phyloP scores from a whole-genome alignment of 805 yeast species.

The Zygosaccharomyces siamensis region DNA sequence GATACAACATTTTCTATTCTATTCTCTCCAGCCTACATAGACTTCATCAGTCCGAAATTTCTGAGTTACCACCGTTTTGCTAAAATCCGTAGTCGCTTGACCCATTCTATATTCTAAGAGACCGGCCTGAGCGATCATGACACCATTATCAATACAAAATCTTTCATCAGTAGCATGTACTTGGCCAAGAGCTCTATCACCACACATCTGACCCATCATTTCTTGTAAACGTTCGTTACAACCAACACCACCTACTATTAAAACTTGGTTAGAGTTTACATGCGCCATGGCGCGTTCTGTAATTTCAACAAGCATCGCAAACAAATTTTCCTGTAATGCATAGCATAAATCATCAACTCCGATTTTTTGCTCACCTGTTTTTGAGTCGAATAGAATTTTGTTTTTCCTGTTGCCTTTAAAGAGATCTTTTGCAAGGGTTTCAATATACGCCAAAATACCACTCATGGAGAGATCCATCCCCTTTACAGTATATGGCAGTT shows the following conservation, averaged over 20 bases:
- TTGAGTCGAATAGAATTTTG: constrained; percentile 36
- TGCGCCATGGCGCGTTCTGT: constrained; percentile 99
- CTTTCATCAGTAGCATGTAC: constrained; percentile 94
- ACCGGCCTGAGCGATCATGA: constrained; percentile 99
- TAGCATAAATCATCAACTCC: constrained; percentile 87
- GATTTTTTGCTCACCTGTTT: constrained; percentile 44
- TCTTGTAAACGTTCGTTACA: constrained; percentile 85
- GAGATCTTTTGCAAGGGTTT: constrained; percentile 69
- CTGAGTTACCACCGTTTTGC: constrained; percentile 84
- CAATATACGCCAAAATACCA: constrained; percentile 85
- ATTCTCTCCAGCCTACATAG: constrained; percentile 80
- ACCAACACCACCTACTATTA: constrained; percentile 98
- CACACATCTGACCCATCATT: constrained; percentile 95
- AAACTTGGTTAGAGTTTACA: constrained; percentile 79
- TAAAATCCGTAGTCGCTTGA: constrained; percentile 46
- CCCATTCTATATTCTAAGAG: constrained; percentile 82
- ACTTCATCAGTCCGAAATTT: constrained; percentile 95
- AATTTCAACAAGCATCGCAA: constrained; percentile 95
- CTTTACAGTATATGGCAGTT: constrained; percentile 91
- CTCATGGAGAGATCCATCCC: constrained; percentile 98
- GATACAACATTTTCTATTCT: not conserved
- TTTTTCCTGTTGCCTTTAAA: constrained; percentile 42
- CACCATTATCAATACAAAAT: constrained; percentile 96
- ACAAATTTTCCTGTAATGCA: constrained; percentile 86
- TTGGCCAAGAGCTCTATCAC: constrained; percentile 75